These are phyloP conservation scores for Polyplosphaeria fusca DNA, from an alignment of 495 filamentous ascomycete species.

Conservation along the genomic window DNA sequence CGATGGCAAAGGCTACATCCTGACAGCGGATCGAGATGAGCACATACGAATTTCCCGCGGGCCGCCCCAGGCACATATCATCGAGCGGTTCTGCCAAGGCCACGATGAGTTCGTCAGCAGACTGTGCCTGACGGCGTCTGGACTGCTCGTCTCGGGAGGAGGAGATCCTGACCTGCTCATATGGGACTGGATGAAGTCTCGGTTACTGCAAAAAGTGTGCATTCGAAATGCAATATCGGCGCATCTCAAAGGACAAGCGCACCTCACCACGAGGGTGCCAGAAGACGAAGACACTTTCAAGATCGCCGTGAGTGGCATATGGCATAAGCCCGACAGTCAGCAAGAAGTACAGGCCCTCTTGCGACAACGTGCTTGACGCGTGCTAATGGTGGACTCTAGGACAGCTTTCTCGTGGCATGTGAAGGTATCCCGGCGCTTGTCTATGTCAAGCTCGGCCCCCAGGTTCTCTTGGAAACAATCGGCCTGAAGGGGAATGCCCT, in stretches of 20 bases:
- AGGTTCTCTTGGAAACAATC: background rate
- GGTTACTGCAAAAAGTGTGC: constrained; percentile 52
- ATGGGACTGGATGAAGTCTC: constrained; percentile 73
- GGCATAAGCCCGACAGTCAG: constrained; percentile 13
- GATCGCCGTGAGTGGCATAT: constrained; percentile 36
- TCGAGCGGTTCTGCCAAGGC: constrained; percentile 84
- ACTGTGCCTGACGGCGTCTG: constrained; percentile 61
- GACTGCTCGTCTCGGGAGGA: constrained; percentile 76
- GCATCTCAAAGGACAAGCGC: constrained; percentile 4
- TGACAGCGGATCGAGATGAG: constrained; percentile 93
- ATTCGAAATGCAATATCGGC: constrained; percentile 45
- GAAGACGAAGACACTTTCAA: constrained; percentile 11
- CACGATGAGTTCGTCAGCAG: constrained; percentile 78
- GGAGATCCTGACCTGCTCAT: constrained; percentile 73
- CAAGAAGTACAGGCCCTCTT: constrained; percentile 6
- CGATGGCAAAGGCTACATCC: constrained; percentile 59
- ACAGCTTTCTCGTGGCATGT: constrained; percentile 35
- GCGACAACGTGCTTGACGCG: background rate
- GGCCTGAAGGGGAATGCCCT: constrained; percentile 34
- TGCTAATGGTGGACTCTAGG: constrained; percentile 5
- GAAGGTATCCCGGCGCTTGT: constrained; percentile 39
- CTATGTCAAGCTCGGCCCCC: constrained; percentile 6
- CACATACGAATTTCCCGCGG: constrained; percentile 90
- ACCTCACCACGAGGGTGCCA: background rate
- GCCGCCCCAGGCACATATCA: constrained; percentile 77